A percentile compares a stretch with the other conserved stretches of the same genome.
These are phyloP conservation scores for Kappamyces sp. DNA, from an alignment of 192 early-diverging fungal genomes.

Conservation along the genomic window DNA sequence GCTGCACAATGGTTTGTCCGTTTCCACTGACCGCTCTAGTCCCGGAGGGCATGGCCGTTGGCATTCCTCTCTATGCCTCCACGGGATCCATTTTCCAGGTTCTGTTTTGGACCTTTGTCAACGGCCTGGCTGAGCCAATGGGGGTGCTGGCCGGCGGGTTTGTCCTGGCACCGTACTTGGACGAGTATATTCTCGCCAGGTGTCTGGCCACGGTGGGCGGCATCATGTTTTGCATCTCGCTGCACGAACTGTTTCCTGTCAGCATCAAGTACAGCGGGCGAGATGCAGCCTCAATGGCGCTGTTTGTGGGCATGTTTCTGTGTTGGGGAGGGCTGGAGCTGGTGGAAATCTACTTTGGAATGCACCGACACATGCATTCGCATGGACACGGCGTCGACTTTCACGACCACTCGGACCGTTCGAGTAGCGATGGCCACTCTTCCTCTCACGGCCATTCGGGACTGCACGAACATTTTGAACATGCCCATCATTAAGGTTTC, in stretches of 20 bases:
- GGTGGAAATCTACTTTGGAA: slow-evolving; percentile 14
- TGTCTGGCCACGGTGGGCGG: slow-evolving; percentile 45
- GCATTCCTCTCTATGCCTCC: slow-evolving; percentile 48
- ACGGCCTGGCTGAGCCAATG: slow-evolving; percentile 46
- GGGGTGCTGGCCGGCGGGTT: slow-evolving; percentile 40
- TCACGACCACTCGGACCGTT: no score
- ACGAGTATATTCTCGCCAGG: slow-evolving; percentile 26
- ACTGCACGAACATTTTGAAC: no score
- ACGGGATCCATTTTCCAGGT: slow-evolving; percentile 30
- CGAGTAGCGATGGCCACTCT: no score
- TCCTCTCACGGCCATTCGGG: no score
- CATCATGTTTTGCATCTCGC: slow-evolving; percentile 51
- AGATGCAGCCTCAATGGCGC: slow-evolving; percentile 25
- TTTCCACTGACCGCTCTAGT: slow-evolving; percentile 7
- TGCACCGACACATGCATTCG: slow-evolving; percentile 10
- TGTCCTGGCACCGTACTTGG: slow-evolving; percentile 29
- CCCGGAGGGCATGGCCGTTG: slow-evolving; percentile 51
- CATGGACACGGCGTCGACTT: slow-evolving; percentile 13
- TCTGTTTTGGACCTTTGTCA: slow-evolving; percentile 42
- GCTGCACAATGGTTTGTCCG: slow-evolving; percentile 41
- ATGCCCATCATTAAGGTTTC: no score
- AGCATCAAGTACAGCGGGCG: slow-evolving; percentile 45
- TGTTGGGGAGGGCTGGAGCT: slow-evolving; percentile 6
- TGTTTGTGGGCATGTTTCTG: slow-evolving; percentile 31
- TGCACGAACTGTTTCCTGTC: slow-evolving; percentile 47